Evolutionary conservation across 129 eudicot species (phyloP).

Genomic region (Dittrichia graveolens): DNA sequence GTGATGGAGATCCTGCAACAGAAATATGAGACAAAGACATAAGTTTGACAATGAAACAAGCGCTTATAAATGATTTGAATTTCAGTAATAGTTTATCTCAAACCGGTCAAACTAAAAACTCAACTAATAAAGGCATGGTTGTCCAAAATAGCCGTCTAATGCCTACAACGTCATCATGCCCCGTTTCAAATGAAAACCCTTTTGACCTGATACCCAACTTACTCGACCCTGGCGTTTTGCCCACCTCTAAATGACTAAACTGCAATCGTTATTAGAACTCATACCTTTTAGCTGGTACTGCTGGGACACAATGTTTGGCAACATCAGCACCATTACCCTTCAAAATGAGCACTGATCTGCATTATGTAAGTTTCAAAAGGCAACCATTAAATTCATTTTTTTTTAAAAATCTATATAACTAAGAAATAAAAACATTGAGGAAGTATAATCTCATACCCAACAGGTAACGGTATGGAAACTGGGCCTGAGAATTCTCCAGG

Average conservation of each 20-base stretch:
- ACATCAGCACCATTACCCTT: constrained; percentile 78
- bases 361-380: constrained; percentile 7
- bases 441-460: constrained; percentile 43
- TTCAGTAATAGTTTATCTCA: neutral
- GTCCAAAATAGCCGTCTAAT: too few relatives aligned
- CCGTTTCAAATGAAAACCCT: neutral
- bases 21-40: neutral
- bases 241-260: neutral
- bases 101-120: neutral
- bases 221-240: too few relatives aligned
- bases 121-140: too few relatives aligned
- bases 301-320: constrained; percentile 77
- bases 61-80: neutral
- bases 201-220: too few relatives aligned
- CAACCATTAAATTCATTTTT: constrained; percentile 14
- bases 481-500: constrained; percentile 76
- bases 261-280: too few relatives aligned
- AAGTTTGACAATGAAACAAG: neutral
- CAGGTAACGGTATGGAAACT: constrained; percentile 58
- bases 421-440: neutral
- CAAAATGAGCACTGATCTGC: constrained; percentile 71
- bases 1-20: constrained; percentile 68
- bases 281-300: constrained; percentile 70
- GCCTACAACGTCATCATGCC: too few relatives aligned
- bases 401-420: neutral